Base-by-base conservation (phyloP, 2,329 filamentous ascomycete species). In the Coniella lustricola region DNA sequence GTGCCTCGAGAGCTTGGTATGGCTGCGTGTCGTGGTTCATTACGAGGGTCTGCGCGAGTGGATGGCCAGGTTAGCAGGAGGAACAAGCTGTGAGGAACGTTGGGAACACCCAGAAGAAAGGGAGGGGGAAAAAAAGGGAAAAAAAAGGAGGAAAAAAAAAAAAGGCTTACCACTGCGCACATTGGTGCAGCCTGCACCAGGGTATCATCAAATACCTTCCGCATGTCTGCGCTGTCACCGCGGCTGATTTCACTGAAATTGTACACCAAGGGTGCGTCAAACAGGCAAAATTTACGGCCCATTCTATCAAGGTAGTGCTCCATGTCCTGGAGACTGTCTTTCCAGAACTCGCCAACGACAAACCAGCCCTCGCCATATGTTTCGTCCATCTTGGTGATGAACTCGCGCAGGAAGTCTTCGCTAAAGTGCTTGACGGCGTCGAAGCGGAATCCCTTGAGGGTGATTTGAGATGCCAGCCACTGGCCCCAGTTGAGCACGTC, bases 371-470 rank as follows among this genome's bases (percentile, higher is more conserved):
- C 33, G 16, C 64, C 64, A 25, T 71, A 67, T 0, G 63, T 65
- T 37, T 69, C 67, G 58, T 76, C 76, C 50, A 86, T 64, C 39
- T 75, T 67, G 5, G 68, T 66, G 44, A 87, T 75, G 64, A 85
- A 85, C n/a, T 79, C 72, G 36, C 72, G 73, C 29, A 83, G 73
- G 59, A 88, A 88, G n/a, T 72, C 69, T 50, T 77, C 75, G 22
- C 78, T 83, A 63, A 82, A 86, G 64, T 89, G 85, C 64, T 87
- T 85, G 25, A 82, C 79, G 12, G 84, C 85, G 61, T 89, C 85
- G 44, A 88, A 74, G 16, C 85, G 73, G 62, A 88, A 82, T 1
- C 84, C 84, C 52, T 75, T 72, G 10, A 88, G 66, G 0, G 76
- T 75, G 0, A 86, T 60, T 51, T 82, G 70, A 5, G 75, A 67